A percentile compares a stretch with the other conserved stretches of the same genome.
These are phyloP conservation scores for Boletellus ananas DNA, from an alignment of 768 basidiomycete species.

Conservation along the genomic window DNA sequence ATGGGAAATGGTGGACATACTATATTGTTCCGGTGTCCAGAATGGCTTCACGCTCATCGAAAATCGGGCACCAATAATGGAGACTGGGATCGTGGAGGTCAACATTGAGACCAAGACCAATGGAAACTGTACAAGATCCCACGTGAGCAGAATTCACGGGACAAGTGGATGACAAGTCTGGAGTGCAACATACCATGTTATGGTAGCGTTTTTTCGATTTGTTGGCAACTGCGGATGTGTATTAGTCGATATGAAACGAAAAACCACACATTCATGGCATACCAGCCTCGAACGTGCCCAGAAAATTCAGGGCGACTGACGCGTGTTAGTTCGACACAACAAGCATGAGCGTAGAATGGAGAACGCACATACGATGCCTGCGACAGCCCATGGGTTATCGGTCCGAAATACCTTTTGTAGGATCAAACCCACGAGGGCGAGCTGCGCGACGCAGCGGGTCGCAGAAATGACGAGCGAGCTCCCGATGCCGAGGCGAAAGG, in stretches of 20 bases:
- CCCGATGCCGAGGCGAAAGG: constrained; percentile 67
- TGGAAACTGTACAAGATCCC: constrained; percentile 43
- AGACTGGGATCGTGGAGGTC: constrained; percentile 74
- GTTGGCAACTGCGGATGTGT: constrained; percentile 56
- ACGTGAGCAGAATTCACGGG: constrained; percentile 6
- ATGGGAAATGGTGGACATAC: constrained; percentile 36
- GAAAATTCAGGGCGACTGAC: constrained; percentile 63
- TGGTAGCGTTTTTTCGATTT: constrained; percentile 70
- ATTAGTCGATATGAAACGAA: no score
- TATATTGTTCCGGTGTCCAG: constrained; percentile 81
- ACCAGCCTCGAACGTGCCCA: constrained; percentile 80
- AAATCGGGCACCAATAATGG: constrained; percentile 68
- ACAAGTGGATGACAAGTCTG: no score
- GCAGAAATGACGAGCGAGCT: constrained; percentile 65
- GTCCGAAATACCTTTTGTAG: constrained; percentile 74
- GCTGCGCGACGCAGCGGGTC: constrained; percentile 71
- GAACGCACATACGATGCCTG: constrained; percentile 64
- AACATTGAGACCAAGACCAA: constrained; percentile 66
- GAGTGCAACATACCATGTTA: constrained; percentile 54
- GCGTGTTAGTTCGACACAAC: background rate
- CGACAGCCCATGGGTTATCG: constrained; percentile 70
- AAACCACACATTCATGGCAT: constrained; percentile 15
- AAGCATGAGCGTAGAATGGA: background rate
- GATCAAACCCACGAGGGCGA: constrained; percentile 67
- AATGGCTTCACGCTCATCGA: constrained; percentile 77